Evolutionary conservation across 306 rosid species (phyloP).

Genomic region (Begonia peltatifolia): DNA sequence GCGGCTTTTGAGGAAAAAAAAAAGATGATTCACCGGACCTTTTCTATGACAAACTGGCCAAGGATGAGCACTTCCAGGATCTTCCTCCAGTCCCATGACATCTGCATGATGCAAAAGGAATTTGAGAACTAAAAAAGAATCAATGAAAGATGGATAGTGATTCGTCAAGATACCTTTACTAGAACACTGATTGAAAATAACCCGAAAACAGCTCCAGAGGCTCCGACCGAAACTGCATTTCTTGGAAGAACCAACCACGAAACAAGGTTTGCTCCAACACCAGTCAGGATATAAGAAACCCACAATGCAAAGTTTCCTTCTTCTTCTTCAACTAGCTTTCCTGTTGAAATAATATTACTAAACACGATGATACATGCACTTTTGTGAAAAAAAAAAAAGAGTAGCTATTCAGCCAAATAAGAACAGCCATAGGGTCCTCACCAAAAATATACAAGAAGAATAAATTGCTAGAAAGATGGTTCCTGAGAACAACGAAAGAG

Average conservation of each 20-base stretch:
- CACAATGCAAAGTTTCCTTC: slow-evolving; percentile 91
- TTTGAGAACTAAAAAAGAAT: too few species aligned
- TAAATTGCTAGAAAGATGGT: slow-evolving; percentile 94
- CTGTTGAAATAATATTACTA: slow-evolving; percentile 20
- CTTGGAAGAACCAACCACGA: slow-evolving; percentile 88
- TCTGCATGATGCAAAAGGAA: slow-evolving; percentile 17
- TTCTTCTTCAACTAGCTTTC: slow-evolving; percentile 98
- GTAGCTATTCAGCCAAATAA: slow-evolving; percentile 2
- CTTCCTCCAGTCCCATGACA: slow-evolving; percentile 99
- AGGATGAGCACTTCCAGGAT: slow-evolving; percentile 93
- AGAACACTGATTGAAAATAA: slow-evolving; percentile 81
- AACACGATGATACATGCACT: not conserved
- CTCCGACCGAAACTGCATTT: slow-evolving; percentile 83
- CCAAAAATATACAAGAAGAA: slow-evolving; percentile 94
- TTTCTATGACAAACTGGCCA: slow-evolving; percentile 89
- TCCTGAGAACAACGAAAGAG: slow-evolving; percentile 43
- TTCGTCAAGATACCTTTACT: slow-evolving; percentile 46
- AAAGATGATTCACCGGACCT: slow-evolving; percentile 20
- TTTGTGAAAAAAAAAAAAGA: not conserved
- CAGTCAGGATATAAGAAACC: slow-evolving; percentile 78
- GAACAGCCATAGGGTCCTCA: slow-evolving; percentile 30
- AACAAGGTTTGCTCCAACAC: slow-evolving; percentile 90
- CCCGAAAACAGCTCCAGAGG: slow-evolving; percentile 98
- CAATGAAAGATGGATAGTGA: too few species aligned
- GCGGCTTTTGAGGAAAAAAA: not conserved